Percentiles rank a stretch among this genome's conserved stretches.
Evolutionary conservation across 108 stramenopile species (phyloP).

Genomic region (Cyclostephanos tholiformis): DNA sequence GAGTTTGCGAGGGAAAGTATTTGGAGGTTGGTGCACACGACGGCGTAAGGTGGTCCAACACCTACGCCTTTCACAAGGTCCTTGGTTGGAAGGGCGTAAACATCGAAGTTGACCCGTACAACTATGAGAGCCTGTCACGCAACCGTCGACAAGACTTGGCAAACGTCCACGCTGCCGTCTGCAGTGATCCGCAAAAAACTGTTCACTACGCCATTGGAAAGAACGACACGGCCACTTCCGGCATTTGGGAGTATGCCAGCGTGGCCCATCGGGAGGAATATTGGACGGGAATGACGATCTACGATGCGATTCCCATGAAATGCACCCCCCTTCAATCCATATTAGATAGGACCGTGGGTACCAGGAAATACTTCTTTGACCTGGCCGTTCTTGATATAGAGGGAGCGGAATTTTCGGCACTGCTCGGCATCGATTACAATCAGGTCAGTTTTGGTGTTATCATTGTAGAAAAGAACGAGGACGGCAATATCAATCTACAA

Average conservation of each 20-base stretch:
- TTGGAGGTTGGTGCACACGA: slow-evolving; percentile 53
- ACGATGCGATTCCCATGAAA: no score
- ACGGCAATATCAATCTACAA: no score
- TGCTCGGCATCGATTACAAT: slow-evolving; percentile 14
- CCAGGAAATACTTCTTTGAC: slow-evolving; percentile 20
- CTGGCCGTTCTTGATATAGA: slow-evolving; percentile 20
- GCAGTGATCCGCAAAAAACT: background rate
- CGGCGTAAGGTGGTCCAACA: slow-evolving; percentile 38
- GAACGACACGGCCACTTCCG: background rate
- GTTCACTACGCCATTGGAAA: background rate
- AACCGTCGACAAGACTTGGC: slow-evolving; percentile 33
- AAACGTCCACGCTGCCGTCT: slow-evolving; percentile 23
- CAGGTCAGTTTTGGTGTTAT: slow-evolving; percentile 17
- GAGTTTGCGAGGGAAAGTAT: slow-evolving; percentile 34
- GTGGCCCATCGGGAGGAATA: background rate
- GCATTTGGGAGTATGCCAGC: background rate
- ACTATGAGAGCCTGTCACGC: slow-evolving; percentile 7
- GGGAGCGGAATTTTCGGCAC: slow-evolving; percentile 16
- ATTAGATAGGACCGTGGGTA: background rate
- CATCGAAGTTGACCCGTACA: slow-evolving; percentile 14
- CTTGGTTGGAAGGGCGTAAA: slow-evolving; percentile 44
- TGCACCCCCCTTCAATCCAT: no score
- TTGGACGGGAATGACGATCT: background rate
- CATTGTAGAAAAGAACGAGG: slow-evolving; percentile 8
- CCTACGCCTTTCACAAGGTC: slow-evolving; percentile 34